These are phyloP conservation scores for Calonectria pseudoturangicola DNA, from an alignment of 2,329 filamentous ascomycete species.

Conservation along the genomic window DNA sequence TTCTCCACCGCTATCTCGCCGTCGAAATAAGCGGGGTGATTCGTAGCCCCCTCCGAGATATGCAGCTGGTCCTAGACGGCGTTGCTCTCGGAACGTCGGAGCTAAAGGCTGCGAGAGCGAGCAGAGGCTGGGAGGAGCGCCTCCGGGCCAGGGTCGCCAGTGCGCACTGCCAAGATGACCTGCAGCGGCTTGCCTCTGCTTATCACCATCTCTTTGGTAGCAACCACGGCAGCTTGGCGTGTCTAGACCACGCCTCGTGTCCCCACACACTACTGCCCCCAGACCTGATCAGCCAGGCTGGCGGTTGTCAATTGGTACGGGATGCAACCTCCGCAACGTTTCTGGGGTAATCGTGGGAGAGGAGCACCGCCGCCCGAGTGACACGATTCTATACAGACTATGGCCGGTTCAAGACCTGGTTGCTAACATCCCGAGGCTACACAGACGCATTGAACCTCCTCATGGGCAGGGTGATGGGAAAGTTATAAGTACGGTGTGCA, in stretches of 20 bases:
- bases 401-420: slow-evolving; percentile 9
- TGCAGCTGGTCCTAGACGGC: slow-evolving; percentile 3
- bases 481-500: slow-evolving; percentile 32
- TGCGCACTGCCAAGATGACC: slow-evolving; percentile 6
- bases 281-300: slow-evolving; percentile 11
- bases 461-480: background rate
- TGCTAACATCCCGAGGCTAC: slow-evolving; percentile 12
- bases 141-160: background rate
- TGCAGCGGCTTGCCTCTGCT: slow-evolving; percentile 5
- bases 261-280: slow-evolving; percentile 34
- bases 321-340: slow-evolving; percentile 30
- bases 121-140: slow-evolving; percentile 14
- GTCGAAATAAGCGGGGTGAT: background rate
- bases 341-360: slow-evolving; percentile 38
- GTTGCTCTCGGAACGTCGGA: background rate
- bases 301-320: slow-evolving; percentile 20
- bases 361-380: slow-evolving; percentile 37
- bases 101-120: background rate
- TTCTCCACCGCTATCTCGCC: slow-evolving; percentile 33
- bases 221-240: background rate
- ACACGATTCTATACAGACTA: slow-evolving; percentile 20
- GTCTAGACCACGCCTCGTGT: background rate
- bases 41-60: slow-evolving; percentile 20
- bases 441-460: slow-evolving; percentile 9
- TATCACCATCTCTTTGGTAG: slow-evolving; percentile 24